Base-by-base conservation (phyloP, 768 basidiomycete species). In the Lentinula sp. region DNA sequence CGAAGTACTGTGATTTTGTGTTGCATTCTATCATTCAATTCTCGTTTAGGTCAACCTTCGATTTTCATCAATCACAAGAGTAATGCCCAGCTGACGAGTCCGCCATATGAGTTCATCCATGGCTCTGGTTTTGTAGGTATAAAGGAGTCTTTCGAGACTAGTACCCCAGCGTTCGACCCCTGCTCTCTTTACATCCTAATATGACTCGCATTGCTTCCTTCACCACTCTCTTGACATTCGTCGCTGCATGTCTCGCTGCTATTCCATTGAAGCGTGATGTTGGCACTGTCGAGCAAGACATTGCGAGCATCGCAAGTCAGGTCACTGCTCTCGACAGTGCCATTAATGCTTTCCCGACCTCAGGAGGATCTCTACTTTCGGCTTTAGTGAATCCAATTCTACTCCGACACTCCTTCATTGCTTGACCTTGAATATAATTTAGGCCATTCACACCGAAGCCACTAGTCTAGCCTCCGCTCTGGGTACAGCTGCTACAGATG, bases 311-410 rank as follows among this genome's bases (percentile, higher is more conserved):
- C 52, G 55, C 68, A 2, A 61, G 68, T 13, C 66, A 68, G 46
- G 64, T 73, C 4, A 71, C 67, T 9, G 63, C 64, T 28, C 69
- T 77, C 13, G 68, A 75, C 57, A 66, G 57, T 23, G 62, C 67
- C 3, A 72, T 78, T 58, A 65, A 67, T 16, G 68, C 67, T 7
- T 74, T 71, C 70, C 70, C 75, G 4, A 63, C 64, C 34, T 51
- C 56, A 39, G 61, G 56, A 51, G 61, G 61, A 18, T 42, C 53
- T 57, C 42, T 61, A 2, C 10, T 52, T 3, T 34, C 42, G 15
- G 61, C 61, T 35, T 42, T 62, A 23, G 61, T 61, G 6, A 34
- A 49, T 13, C 32, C 23, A 18, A 4, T 21, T 37, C 35, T 21
- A 15, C 23, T 53, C 32, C 13, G 9, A 7, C 45, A 45, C 21